Base-by-base conservation (phyloP, 2,329 filamentous ascomycete genomes). In the Coniella vitis region DNA sequence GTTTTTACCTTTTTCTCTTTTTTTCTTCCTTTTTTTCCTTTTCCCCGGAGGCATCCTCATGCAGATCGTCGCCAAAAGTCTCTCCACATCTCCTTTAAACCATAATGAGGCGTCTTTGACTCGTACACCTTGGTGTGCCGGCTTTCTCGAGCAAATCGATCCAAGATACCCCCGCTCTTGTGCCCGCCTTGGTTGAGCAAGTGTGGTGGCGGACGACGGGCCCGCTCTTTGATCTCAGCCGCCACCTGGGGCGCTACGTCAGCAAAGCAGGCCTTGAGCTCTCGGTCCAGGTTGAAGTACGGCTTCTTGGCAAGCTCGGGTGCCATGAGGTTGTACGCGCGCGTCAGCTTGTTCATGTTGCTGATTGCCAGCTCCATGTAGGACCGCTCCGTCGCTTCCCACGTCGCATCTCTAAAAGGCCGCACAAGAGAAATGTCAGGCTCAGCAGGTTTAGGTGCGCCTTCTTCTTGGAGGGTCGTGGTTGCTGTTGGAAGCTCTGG, bases 281-380 rank as follows among this genome's bases (percentile, higher is more conserved):
- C 93, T 42, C 91, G 81, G 38, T 90, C 80, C 7, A 97, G 78
- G 2, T 76, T 83, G 61, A 89, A 90, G 65, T 97, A 97, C 0
- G 91, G 88, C 65, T 95, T 95, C 68, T 93, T 94, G 2, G 91
- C 90, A 2, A 95, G 75, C 47, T 89, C 84, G 0, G 93, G 93
- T 0, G 93, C 91, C 82, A 95, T 91, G 3, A 97, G 78, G 59
- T 97, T 97, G 71, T 98, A 98, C 13, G 87, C 87, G 21, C 93
- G 80, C 7, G 89, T 85, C 42, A 94, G 74, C 25, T 69, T 66
- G 66, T 97, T 97, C 48, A 97, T 79, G 49, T 87, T 81, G 40
- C 78, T 76, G 55, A 98, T 78, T 4, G 87, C 80, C 4, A 93
- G 75, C 35, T 77, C 79, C 63, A 90, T 81, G 67, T 95, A 97